phyloP scores from a whole-genome alignment of 2,329 filamentous ascomycete species.

The Kalmusia sp. region DNA sequence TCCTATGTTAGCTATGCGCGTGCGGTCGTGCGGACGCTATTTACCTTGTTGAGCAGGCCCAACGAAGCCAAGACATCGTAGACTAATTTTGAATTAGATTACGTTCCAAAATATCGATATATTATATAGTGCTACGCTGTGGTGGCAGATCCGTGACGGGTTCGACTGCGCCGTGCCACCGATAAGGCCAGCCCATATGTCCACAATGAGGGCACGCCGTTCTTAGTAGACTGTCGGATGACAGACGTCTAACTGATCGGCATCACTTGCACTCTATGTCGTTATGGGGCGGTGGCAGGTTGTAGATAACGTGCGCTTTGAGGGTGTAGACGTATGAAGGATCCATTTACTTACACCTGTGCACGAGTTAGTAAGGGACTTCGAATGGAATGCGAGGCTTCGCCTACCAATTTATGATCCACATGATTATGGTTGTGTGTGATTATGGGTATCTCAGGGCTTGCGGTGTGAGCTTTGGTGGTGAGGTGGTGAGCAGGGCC shows the following conservation, averaged over 20 bases:
- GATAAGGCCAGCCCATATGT: neutral
- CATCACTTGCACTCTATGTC: neutral
- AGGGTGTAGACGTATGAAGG: neutral
- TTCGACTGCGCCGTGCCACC: neutral
- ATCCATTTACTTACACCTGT: conserved; percentile 26
- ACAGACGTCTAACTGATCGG: neutral
- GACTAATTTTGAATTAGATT: conserved; percentile 60
- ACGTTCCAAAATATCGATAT: conserved; percentile 9
- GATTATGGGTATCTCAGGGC: neutral
- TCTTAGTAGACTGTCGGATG: too few relatives aligned
- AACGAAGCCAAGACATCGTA: conserved; percentile 88
- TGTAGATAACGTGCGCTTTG: neutral
- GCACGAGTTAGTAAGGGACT: neutral
- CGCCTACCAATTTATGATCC: conserved; percentile 85
- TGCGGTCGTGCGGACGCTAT: conserved; percentile 1
- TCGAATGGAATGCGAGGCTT: neutral
- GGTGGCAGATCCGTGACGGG: neutral
- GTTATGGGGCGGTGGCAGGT: neutral
- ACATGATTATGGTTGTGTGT: conserved; percentile 65
- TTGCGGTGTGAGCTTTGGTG: neutral
- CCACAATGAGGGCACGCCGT: neutral
- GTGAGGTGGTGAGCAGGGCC: conserved; percentile 7
- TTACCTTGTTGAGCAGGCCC: conserved; percentile 81
- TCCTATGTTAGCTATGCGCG: conserved; percentile 14
- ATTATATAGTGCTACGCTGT: neutral